Percentiles rank a stretch among this genome's conserved stretches.
phyloP scores from a whole-genome alignment of 176 grass and related monocot species.

The Chrysopogon serrulatus region DNA sequence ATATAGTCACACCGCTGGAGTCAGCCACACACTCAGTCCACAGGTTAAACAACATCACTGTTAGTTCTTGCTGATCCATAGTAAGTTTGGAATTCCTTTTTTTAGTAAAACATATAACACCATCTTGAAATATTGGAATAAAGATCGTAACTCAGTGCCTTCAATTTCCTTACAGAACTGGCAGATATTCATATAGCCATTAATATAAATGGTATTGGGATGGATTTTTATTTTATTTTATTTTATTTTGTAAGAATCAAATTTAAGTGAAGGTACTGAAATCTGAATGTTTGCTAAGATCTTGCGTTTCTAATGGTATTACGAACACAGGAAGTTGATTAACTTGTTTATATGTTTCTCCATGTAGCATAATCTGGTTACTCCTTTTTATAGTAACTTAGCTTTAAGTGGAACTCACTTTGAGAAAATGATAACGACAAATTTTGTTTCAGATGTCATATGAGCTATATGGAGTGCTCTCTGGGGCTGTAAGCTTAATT shows the following conservation, averaged over 20 bases:
- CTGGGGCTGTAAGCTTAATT: constrained; percentile 89
- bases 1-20: not conserved
- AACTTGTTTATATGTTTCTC: constrained; percentile 19
- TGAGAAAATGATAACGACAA: not conserved
- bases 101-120: not conserved
- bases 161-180: not conserved
- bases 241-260: not conserved
- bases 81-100: not conserved
- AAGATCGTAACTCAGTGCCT: not conserved
- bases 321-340: not conserved
- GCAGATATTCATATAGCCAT: not conserved
- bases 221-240: no score
- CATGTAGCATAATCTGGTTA: not conserved
- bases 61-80: not conserved
- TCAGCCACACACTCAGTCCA: not conserved
- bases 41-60: not conserved
- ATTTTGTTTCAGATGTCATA: constrained; percentile 94
- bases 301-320: not conserved
- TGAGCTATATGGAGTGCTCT: constrained; percentile 90
- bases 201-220: not conserved
- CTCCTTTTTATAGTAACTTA: not conserved
- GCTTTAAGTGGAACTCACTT: not conserved
- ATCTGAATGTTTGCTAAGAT: not conserved
- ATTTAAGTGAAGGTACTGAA: not conserved
- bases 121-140: not conserved